phyloP scores from a whole-genome alignment of 139 green algal species.

The Chlamydomonas eustigma region DNA sequence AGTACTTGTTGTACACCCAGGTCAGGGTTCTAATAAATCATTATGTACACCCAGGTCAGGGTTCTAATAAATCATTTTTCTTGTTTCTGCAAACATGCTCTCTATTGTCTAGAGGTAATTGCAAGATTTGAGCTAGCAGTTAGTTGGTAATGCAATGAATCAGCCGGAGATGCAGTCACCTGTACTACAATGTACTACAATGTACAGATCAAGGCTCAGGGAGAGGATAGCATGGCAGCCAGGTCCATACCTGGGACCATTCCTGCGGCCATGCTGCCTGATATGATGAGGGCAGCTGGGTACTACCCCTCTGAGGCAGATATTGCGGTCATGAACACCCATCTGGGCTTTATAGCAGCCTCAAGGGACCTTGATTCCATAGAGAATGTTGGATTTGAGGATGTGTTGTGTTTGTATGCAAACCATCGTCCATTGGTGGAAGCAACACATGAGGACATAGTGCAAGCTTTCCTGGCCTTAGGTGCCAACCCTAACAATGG shows the following conservation, averaged over 20 bases:
- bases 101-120: background rate
- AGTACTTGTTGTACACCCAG: slow-evolving; percentile 68
- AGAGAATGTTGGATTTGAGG: slow-evolving; percentile 42
- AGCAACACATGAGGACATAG: slow-evolving; percentile 42
- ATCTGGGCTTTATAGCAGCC: slow-evolving; percentile 36
- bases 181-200: no score
- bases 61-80: no score
- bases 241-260: slow-evolving; percentile 38
- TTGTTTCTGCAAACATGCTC: background rate
- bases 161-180: no score
- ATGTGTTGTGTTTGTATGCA: slow-evolving; percentile 59
- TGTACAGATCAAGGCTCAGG: slow-evolving; percentile 47
- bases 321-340: slow-evolving; percentile 34
- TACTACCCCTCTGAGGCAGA: slow-evolving; percentile 63
- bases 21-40: no score
- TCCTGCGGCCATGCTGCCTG: slow-evolving; percentile 42
- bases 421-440: slow-evolving; percentile 61
- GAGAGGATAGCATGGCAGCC: slow-evolving; percentile 40
- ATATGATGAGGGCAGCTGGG: slow-evolving; percentile 64
- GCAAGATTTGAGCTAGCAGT: background rate
- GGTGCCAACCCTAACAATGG: slow-evolving; percentile 20
- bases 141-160: no score
- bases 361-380: slow-evolving; percentile 26
- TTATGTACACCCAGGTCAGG: no score
- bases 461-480: slow-evolving; percentile 48